Conservation (phyloP, 306 rosid species). For the Malus sieversii region DNA sequence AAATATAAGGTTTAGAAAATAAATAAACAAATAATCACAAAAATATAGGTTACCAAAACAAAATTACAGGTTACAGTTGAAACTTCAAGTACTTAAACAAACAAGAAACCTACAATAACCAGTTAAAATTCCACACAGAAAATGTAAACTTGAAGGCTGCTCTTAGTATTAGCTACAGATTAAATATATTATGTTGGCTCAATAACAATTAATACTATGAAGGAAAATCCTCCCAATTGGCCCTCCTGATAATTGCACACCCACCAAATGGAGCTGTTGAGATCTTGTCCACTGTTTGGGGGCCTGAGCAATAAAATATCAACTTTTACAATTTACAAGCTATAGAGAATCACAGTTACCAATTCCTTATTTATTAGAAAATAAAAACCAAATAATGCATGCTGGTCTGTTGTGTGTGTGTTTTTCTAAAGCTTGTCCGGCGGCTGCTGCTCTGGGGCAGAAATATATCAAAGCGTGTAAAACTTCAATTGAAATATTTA, state of each 20-base stretch:
- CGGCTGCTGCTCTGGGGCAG: not conserved
- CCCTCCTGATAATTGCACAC: constrained; percentile 24
- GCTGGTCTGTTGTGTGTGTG: too few relatives aligned
- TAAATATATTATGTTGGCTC: not conserved
- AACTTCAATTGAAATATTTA: not conserved
- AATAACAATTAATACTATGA: constrained; percentile 10
- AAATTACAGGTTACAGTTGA: not conserved
- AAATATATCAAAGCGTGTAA: constrained; percentile 3
- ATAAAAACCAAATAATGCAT: constrained; percentile 8
- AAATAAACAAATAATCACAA: not conserved
- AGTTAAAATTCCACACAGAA: not conserved
- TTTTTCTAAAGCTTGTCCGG: too few relatives aligned
- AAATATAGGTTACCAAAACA: not conserved
- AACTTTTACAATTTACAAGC: constrained; percentile 15
- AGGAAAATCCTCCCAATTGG: constrained; percentile 19
- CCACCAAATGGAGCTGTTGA: constrained; percentile 23
- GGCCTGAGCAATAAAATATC: constrained; percentile 30
- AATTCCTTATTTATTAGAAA: constrained; percentile 15
- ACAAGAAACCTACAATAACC: not conserved
- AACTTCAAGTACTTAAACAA: not conserved
- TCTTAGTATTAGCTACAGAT: not conserved
- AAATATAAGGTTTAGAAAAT: not conserved
- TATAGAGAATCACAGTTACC: constrained; percentile 11
- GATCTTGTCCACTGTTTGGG: constrained; percentile 20
- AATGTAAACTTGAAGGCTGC: not conserved